phyloP scores from a whole-genome alignment of 192 early-diverging fungal genomes.

The Backusella psychrophila region DNA sequence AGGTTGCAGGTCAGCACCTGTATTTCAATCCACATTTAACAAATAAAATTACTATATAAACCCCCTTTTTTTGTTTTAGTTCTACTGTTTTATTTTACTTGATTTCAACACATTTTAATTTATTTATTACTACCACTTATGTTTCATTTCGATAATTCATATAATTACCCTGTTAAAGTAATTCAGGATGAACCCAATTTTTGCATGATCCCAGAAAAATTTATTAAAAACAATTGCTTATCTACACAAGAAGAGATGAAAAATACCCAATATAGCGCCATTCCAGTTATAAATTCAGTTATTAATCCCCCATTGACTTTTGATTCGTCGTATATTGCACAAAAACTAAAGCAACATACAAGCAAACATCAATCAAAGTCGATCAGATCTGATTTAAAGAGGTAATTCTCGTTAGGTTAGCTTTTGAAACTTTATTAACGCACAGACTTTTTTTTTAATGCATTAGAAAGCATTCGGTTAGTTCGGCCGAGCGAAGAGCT shows the following conservation, averaged over 20 bases:
- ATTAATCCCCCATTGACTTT: not conserved
- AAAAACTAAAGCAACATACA: not conserved
- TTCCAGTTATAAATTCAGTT: not conserved
- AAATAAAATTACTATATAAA: not conserved
- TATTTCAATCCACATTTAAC: not conserved
- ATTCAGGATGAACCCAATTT: not conserved
- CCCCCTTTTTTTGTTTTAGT: not conserved
- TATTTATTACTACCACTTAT: not conserved
- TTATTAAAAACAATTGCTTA: not conserved
- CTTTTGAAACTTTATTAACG: not conserved
- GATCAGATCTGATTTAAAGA: not conserved
- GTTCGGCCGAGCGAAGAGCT: slow-evolving; percentile 43
- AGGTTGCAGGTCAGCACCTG: not conserved
- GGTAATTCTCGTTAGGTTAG: slow-evolving; percentile 1
- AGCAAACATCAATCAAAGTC: not conserved
- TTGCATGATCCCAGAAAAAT: not conserved
- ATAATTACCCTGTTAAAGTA: not conserved
- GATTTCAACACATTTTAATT: not conserved
- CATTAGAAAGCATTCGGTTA: not conserved
- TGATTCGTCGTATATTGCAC: not conserved
- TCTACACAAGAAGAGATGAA: not conserved
- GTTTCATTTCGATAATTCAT: not conserved
- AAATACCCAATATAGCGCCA: not conserved
- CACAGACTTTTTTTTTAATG: not conserved
- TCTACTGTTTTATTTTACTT: not conserved